Base-by-base conservation (phyloP, 169 alveolate species). In the Plasmodium adleri region DNA sequence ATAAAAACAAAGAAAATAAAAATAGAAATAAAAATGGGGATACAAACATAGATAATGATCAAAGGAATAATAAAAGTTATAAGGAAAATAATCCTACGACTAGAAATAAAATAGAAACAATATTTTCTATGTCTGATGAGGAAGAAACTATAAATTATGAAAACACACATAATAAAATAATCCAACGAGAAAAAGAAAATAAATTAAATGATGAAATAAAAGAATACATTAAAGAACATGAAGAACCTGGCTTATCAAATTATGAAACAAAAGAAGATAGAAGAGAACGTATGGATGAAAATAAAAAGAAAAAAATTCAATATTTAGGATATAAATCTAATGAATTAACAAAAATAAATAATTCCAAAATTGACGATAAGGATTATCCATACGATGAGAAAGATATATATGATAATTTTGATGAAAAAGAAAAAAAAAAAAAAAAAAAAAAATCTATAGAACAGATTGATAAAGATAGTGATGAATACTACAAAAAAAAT, bases 241-340 rank as follows among this genome's bases (percentile, higher is more conserved):
- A 66, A 66, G 70, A 80, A 17, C 73, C 72, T n/a, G 32, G 1
- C 8, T n/a, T 15, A 67, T 10, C 43, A 0, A 28, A 15, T 2
- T 10, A 45, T 22, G 39, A 50, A 32, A 49, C 32, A 60, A 64
- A 72, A 13, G 85, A 72, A 26, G 15, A 22, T 26, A 15, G 5
- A n/a, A 22, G 12, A 76, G 52, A 54, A 50, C 9, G 9, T 9
- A 15, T 22, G 5, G 39, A 80, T 28, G 43, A 75, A 17, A 9
- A 64, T 28, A 39, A 32, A 2, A 80, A 80, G 62, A 67, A 68
- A 39, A 56, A 15, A 39, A 80, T 80, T 52, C 90, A 47, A 39
- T 80, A 80, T 72, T 52, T 80, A 49, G 90, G 90, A 39, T 80
- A 67, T 32, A 80, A 64, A 72, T 71, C 73, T 4, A 80, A 80